Conservation (phyloP, 2,329 filamentous ascomycete genomes). For the Fusarium robinianum region DNA sequence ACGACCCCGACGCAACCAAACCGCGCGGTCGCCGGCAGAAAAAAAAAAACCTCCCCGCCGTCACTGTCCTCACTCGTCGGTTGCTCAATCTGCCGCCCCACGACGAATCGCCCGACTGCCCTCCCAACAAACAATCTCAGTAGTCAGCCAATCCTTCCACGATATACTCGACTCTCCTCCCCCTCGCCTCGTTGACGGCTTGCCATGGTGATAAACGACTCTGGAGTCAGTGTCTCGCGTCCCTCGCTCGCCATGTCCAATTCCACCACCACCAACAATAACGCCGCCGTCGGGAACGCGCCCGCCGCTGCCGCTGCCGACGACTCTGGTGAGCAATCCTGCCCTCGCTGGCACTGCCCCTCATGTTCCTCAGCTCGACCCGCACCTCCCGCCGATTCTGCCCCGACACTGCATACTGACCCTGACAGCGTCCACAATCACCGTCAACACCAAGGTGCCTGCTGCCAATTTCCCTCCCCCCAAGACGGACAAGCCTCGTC, state of each 20-base stretch:
- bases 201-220: conserved; percentile 49
- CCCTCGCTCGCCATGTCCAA: conserved; percentile 46
- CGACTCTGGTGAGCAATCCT: conserved; percentile 48
- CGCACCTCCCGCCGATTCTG: conserved; percentile 25
- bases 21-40: too few species aligned
- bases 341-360: conserved; percentile 40
- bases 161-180: neutral
- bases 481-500: conserved; percentile 96
- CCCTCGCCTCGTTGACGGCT: conserved; percentile 1
- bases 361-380: conserved; percentile 39
- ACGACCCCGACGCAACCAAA: conserved; percentile 30
- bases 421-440: conserved; percentile 53
- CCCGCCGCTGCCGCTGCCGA: conserved; percentile 40
- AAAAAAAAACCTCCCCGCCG: conserved; percentile 34
- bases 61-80: conserved; percentile 23
- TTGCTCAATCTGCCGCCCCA: conserved; percentile 33
- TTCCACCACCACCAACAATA: conserved; percentile 38
- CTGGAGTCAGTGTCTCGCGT: conserved; percentile 44
- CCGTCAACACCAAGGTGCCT: conserved; percentile 53
- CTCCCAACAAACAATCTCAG: conserved; percentile 18
- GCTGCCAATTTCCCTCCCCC: conserved; percentile 69
- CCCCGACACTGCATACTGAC: conserved; percentile 39
- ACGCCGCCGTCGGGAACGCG: conserved; percentile 36
- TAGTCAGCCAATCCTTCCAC: too few species aligned
- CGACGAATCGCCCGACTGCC: conserved; percentile 27